Evolutionary conservation across 768 basidiomycete species (phyloP).

Genomic region (Suillus luteus): DNA sequence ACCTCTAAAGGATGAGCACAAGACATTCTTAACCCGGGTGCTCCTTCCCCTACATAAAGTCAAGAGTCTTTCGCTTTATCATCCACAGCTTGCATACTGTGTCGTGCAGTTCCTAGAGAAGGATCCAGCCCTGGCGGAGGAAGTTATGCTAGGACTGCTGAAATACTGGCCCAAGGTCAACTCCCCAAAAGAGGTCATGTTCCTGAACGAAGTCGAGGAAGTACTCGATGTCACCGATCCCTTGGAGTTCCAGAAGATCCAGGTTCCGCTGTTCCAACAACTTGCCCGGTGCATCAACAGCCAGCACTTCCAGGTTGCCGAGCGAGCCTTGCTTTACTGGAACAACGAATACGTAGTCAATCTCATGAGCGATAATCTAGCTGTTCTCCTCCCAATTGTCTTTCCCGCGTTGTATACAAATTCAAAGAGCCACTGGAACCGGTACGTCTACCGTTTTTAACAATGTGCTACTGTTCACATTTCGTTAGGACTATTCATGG

Average conservation of each 20-base stretch:
- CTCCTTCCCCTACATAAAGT: constrained; percentile 97
- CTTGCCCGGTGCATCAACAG: constrained; percentile 97
- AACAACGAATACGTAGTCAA: constrained; percentile 99
- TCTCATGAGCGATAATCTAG: constrained; percentile 95
- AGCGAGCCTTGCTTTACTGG: constrained; percentile 96
- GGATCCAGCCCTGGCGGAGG: constrained; percentile 88
- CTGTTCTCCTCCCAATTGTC: constrained; percentile 88
- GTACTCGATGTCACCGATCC: constrained; percentile 98
- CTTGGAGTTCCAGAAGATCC: constrained; percentile 94
- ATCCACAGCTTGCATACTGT: constrained; percentile 99
- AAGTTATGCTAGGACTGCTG: constrained; percentile 94
- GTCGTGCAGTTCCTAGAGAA: constrained; percentile 99
- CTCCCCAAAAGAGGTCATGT: constrained; percentile 99
- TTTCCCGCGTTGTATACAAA: constrained; percentile 96
- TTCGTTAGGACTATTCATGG: constrained; percentile 88
- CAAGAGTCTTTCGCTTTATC: constrained; percentile 95
- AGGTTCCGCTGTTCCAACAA: constrained; percentile 89
- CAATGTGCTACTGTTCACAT: constrained; percentile 14
- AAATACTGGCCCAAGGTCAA: constrained; percentile 99
- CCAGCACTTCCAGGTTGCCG: constrained; percentile 99
- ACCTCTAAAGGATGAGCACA: constrained; percentile 98
- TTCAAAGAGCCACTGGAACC: constrained; percentile 98
- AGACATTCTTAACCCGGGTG: constrained; percentile 92
- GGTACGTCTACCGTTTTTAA: constrained; percentile 54
- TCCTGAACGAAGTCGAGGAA: constrained; percentile 98